These are phyloP conservation scores for Alternaria panax DNA, from an alignment of 2,329 filamentous ascomycete species.

Conservation along the genomic window DNA sequence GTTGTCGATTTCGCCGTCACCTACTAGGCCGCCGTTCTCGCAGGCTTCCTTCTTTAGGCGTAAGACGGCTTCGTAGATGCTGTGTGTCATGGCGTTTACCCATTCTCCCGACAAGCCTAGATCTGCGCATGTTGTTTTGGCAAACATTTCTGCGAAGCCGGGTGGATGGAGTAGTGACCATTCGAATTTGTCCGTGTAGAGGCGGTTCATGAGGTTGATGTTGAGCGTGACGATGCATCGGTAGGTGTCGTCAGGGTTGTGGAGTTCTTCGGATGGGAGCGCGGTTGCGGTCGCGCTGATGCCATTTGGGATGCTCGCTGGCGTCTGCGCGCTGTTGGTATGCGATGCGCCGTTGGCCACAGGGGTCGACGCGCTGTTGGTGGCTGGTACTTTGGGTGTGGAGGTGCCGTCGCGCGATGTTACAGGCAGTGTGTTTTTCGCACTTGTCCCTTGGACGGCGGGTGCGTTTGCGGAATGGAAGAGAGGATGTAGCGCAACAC, in stretches of 20 bases:
- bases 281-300: conserved; percentile 75
- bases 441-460: conserved; percentile 39
- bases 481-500: conserved; percentile 89
- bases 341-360: conserved; percentile 56
- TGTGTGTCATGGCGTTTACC: conserved; percentile 92
- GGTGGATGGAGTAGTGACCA: conserved; percentile 94
- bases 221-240: conserved; percentile 90
- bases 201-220: conserved; percentile 86
- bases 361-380: conserved; percentile 65
- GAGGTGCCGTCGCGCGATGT: conserved; percentile 61
- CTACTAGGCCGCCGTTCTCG: conserved; percentile 85
- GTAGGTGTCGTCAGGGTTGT: conserved; percentile 93
- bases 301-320: conserved; percentile 58
- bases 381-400: conserved; percentile 55
- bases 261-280: conserved; percentile 71
- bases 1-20: conserved; percentile 80
- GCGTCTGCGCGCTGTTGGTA: conserved; percentile 54
- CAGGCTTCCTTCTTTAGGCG: conserved; percentile 95
- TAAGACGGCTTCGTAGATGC: conserved; percentile 93
- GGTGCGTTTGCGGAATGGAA: conserved; percentile 69
- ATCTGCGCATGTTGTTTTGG: conserved; percentile 90
- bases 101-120: conserved; percentile 90
- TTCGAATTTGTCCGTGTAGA: conserved; percentile 97
- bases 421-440: conserved; percentile 47
- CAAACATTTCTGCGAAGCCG: conserved; percentile 90